Evolutionary conservation across 805 yeast genomes (phyloP).

Genomic region (Metahyphopichia silvanorum): DNA sequence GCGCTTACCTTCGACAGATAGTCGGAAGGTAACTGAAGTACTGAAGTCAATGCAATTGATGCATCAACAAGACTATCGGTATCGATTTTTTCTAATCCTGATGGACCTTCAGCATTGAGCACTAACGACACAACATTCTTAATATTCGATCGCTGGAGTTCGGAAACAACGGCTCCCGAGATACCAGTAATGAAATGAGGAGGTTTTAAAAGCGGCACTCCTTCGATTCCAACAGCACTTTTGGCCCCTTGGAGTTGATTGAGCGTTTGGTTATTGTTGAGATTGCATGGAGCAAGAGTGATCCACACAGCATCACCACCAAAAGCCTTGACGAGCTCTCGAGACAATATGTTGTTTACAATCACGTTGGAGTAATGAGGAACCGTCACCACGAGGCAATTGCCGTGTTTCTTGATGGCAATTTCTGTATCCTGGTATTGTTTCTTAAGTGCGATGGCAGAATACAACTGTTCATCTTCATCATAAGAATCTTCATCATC

Average conservation of each 20-base stretch:
- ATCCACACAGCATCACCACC: constrained; percentile 20
- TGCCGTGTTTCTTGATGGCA: too few species aligned
- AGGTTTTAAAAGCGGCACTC: constrained; percentile 40
- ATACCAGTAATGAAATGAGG: constrained; percentile 64
- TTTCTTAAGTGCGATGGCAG: constrained; percentile 22
- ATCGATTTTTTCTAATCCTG: constrained; percentile 55
- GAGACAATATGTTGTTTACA: constrained; percentile 27
- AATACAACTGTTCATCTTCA: constrained; percentile 50
- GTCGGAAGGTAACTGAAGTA: constrained; percentile 6
- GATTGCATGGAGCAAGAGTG: constrained; percentile 32
- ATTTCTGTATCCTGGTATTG: constrained; percentile 3
- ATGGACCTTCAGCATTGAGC: constrained; percentile 60
- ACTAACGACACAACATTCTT: constrained; percentile 19
- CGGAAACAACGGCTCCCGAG: constrained; percentile 42
- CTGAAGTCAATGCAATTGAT: constrained; percentile 12
- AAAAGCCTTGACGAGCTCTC: constrained; percentile 13
- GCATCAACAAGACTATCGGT: constrained; percentile 39
- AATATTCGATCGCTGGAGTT: constrained; percentile 7
- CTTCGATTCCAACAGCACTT: constrained; percentile 1
- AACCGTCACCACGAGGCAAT: constrained; percentile 16
- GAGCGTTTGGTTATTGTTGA: constrained; percentile 2
- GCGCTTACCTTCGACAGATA: constrained; percentile 13
- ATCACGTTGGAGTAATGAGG: constrained; percentile 37
- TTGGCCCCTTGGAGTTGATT: not conserved
- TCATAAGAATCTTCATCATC: constrained; percentile 37